A percentile compares a stretch with the other conserved stretches of the same genome.
phyloP scores from a whole-genome alignment of 805 yeast species.

The Lipomyces sp. region DNA sequence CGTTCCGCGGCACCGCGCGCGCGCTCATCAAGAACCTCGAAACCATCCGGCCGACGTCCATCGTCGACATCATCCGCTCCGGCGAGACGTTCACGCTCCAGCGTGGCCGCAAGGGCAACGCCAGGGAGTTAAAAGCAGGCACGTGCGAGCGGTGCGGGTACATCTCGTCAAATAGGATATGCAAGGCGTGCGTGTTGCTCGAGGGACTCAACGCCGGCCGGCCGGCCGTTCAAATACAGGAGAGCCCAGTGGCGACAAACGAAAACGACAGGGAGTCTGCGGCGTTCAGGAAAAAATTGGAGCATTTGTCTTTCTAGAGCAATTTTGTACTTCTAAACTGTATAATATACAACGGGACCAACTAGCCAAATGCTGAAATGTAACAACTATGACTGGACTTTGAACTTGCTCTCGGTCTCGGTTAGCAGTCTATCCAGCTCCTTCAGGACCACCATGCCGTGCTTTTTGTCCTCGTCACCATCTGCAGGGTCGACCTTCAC shows the following conservation, averaged over 20 bases:
- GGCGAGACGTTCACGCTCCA: conserved; percentile 77
- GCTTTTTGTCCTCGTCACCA: conserved; percentile 11
- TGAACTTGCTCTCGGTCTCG: conserved; percentile 3
- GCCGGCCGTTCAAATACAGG: conserved; percentile 12
- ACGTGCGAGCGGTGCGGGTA: conserved; percentile 89
- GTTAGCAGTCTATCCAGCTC: conserved; percentile 15
- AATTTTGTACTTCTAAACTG: neutral
- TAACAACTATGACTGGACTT: too few species aligned
- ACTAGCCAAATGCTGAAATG: too few species aligned
- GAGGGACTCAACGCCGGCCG: conserved; percentile 72
- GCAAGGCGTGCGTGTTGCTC: conserved; percentile 88
- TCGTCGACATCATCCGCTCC: conserved; percentile 87
- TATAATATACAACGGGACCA: too few species aligned
- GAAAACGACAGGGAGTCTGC: neutral
- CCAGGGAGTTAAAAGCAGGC: conserved; percentile 31
- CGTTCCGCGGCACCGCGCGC: conserved; percentile 96
- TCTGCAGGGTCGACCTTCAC: conserved; percentile 4
- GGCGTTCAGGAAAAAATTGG: conserved; percentile 8
- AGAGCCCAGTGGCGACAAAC: neutral
- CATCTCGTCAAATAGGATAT: conserved; percentile 77
- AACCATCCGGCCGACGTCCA: conserved; percentile 85
- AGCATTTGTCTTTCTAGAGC: conserved; percentile 12
- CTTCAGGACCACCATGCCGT: conserved; percentile 7
- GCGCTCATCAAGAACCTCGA: conserved; percentile 87
- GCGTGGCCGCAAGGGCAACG: conserved; percentile 19